Evolutionary conservation across 2,329 filamentous ascomycete genomes (phyloP).

Genomic region (Fusarium compactum): DNA sequence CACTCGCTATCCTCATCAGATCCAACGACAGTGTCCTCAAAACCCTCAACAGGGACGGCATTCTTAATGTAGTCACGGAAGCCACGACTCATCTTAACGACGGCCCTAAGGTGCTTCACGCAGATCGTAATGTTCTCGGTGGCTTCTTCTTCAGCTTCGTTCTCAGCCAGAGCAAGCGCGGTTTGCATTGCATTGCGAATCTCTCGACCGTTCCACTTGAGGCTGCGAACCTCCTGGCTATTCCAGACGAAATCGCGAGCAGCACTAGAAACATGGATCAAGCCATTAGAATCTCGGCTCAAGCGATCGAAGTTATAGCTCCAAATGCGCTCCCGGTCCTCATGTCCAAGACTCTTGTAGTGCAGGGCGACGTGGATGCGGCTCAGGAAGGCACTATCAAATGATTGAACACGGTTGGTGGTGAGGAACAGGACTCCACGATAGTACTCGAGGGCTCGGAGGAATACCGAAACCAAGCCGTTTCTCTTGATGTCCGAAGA

Average conservation of each 20-base stretch:
- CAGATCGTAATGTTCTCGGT: slow-evolving; percentile 48
- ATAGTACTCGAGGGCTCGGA: slow-evolving; percentile 66
- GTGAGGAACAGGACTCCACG: slow-evolving; percentile 63
- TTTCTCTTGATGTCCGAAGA: slow-evolving; percentile 60
- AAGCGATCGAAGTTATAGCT: slow-evolving; percentile 60
- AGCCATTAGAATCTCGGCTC: slow-evolving; percentile 55
- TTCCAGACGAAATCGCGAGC: slow-evolving; percentile 57
- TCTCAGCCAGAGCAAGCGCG: slow-evolving; percentile 59
- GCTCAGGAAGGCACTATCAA: slow-evolving; percentile 62
- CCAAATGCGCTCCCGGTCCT: slow-evolving; percentile 61
- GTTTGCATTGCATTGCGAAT: slow-evolving; percentile 61
- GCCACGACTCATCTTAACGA: slow-evolving; percentile 53
- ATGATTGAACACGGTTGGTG: slow-evolving; percentile 61
- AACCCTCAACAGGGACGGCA: slow-evolving; percentile 37
- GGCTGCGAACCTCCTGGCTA: slow-evolving; percentile 51
- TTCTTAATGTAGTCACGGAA: slow-evolving; percentile 51
- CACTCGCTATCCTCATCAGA: slow-evolving; percentile 32
- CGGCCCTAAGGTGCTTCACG: slow-evolving; percentile 52
- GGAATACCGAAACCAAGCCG: slow-evolving; percentile 62
- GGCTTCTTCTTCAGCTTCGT: slow-evolving; percentile 54
- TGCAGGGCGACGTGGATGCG: slow-evolving; percentile 64
- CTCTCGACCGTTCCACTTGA: slow-evolving; percentile 59
- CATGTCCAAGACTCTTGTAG: slow-evolving; percentile 57
- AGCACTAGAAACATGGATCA: slow-evolving; percentile 54
- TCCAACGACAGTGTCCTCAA: slow-evolving; percentile 37